Percentiles rank a stretch among this genome's conserved stretches.
Evolutionary conservation across 208 protist genomes (phyloP).

Genomic region (Acanthamoeba sp.): DNA sequence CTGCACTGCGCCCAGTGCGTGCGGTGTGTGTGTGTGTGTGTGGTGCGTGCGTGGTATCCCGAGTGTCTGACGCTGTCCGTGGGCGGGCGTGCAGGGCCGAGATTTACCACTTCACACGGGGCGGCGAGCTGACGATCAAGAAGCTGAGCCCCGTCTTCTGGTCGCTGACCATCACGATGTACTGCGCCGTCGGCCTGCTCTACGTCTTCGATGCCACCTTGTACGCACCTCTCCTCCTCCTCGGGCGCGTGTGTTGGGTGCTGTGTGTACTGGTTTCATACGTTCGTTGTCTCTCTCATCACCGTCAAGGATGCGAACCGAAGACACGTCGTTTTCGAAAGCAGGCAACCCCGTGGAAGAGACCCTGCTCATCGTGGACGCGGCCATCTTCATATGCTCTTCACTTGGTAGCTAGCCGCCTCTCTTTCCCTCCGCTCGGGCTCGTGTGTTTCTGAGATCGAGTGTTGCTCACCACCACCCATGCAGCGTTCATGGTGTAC

Average conservation of each 20-base stretch:
- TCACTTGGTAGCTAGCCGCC: not conserved
- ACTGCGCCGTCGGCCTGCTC: not conserved
- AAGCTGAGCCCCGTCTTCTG: slow-evolving; percentile 51
- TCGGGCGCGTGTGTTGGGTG: too few relatives aligned
- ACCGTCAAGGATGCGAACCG: not conserved
- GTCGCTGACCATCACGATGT: slow-evolving; percentile 56
- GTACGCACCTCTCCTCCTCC: not conserved
- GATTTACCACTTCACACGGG: slow-evolving; percentile 50
- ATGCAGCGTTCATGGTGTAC: slow-evolving; percentile 37
- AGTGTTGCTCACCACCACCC: too few relatives aligned
- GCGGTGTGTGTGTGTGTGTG: not conserved
- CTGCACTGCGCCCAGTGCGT: too few relatives aligned
- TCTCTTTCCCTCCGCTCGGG: too few relatives aligned
- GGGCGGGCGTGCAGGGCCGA: slow-evolving; percentile 30
- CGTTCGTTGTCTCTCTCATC: too few relatives aligned
- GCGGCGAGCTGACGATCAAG: slow-evolving; percentile 20
- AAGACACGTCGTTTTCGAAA: not conserved
- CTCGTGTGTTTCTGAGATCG: too few relatives aligned
- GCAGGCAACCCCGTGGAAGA: slow-evolving; percentile 27
- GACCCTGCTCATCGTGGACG: not conserved
- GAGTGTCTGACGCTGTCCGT: too few relatives aligned
- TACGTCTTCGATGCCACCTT: slow-evolving; percentile 43
- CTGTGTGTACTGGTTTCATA: too few relatives aligned
- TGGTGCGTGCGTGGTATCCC: too few relatives aligned
- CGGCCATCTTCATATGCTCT: slow-evolving; percentile 7